Conservation (phyloP, 805 yeast genomes). For the Blastobotrys muscicola region DNA sequence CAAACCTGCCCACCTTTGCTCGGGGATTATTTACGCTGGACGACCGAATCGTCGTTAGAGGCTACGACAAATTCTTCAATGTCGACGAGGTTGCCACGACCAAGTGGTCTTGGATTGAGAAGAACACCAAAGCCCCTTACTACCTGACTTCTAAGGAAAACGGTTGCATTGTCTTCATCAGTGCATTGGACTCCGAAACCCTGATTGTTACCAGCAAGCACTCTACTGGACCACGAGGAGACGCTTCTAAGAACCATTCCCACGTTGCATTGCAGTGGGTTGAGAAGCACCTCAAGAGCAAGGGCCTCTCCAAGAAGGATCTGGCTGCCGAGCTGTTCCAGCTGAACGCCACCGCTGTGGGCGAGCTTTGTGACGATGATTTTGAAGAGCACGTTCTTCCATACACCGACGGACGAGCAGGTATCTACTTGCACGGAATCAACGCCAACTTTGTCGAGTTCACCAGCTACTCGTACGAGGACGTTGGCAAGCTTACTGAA, state of each 20-base stretch:
- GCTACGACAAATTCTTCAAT: slow-evolving; percentile 92
- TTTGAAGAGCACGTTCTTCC: slow-evolving; percentile 91
- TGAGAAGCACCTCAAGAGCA: slow-evolving; percentile 38
- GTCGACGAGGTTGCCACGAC: slow-evolving; percentile 54
- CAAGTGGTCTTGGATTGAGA: slow-evolving; percentile 37
- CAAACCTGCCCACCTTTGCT: slow-evolving; percentile 59
- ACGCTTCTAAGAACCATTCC: slow-evolving; percentile 57
- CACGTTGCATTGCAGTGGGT: slow-evolving; percentile 56
- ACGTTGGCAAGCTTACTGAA: slow-evolving; percentile 51
- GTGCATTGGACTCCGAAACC: slow-evolving; percentile 68
- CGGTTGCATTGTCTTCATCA: slow-evolving; percentile 81
- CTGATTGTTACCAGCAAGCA: slow-evolving; percentile 86
- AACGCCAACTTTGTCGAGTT: slow-evolving; percentile 60
- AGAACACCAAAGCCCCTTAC: slow-evolving; percentile 63
- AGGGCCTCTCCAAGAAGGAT: slow-evolving; percentile 34
- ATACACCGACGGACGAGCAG: slow-evolving; percentile 57
- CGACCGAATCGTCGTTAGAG: slow-evolving; percentile 57
- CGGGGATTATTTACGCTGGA: slow-evolving; percentile 61
- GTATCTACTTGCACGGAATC: slow-evolving; percentile 84
- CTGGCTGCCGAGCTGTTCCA: slow-evolving; percentile 48
- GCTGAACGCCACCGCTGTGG: slow-evolving; percentile 69
- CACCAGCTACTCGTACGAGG: slow-evolving; percentile 50
- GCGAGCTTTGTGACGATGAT: slow-evolving; percentile 83
- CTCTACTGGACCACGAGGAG: slow-evolving; percentile 63
- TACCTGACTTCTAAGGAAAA: slow-evolving; percentile 77